A percentile compares a stretch with the other conserved stretches of the same genome.
Conservation (phyloP, 805 yeast genomes). For the Lachancea meyersii region DNA sequence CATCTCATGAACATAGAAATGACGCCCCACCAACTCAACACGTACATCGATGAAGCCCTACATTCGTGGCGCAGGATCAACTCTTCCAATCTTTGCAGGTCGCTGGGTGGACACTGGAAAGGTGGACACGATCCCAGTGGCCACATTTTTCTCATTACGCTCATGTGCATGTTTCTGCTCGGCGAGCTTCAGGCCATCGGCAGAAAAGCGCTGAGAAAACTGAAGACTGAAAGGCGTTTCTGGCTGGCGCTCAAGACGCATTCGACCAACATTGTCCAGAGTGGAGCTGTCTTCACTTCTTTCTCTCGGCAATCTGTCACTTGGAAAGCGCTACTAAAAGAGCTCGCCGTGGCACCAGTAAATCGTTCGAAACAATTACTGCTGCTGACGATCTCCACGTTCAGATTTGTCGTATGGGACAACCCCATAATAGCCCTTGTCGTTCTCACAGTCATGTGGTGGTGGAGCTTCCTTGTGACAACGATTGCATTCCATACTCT, state of each 20-base stretch:
- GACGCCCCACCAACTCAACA: constrained; percentile 14
- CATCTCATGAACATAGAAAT: constrained; percentile 11
- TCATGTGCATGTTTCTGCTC: constrained; percentile 44
- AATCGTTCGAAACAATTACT: constrained; percentile 2
- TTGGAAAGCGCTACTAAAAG: constrained; percentile 2
- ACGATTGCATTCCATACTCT: constrained; percentile 78
- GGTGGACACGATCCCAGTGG: constrained; percentile 98
- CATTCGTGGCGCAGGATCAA: constrained; percentile 26
- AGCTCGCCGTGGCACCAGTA: constrained; percentile 13
- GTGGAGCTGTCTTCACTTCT: neutral
- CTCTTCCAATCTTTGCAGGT: constrained; percentile 42
- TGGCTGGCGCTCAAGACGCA: neutral
- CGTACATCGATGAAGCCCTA: constrained; percentile 13
- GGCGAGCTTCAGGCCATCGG: constrained; percentile 43
- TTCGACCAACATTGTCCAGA: neutral
- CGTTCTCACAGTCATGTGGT: constrained; percentile 51
- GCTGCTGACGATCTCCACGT: neutral
- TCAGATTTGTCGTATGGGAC: constrained; percentile 16
- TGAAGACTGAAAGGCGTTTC: neutral
- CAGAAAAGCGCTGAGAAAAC: constrained; percentile 4
- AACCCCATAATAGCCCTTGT: constrained; percentile 30
- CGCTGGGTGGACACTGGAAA: constrained; percentile 57
- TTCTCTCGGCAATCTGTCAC: neutral
- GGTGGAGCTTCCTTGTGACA: constrained; percentile 84
- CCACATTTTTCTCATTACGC: constrained; percentile 66